These are phyloP conservation scores for Endoconidiophora laricicola DNA, from an alignment of 2,329 filamentous ascomycete genomes.

Conservation along the genomic window DNA sequence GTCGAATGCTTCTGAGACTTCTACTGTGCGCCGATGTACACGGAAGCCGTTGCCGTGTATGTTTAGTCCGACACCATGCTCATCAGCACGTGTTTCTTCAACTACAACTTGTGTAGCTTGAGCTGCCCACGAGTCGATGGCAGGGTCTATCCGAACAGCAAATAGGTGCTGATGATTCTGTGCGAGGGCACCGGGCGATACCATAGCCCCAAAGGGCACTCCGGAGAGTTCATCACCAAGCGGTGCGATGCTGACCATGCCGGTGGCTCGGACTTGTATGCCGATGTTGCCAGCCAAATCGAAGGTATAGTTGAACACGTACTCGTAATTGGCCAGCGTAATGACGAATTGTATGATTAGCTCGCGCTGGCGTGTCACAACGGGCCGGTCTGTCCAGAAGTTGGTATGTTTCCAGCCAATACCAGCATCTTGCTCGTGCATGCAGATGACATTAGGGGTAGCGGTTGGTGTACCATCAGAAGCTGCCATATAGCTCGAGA, in stretches of 20 bases:
- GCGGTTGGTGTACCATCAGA: slow-evolving; percentile 34
- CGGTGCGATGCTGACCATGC: slow-evolving; percentile 44
- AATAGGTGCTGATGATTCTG: slow-evolving; percentile 60
- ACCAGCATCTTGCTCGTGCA: slow-evolving; percentile 56
- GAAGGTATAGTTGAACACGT: slow-evolving; percentile 36
- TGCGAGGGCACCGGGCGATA: slow-evolving; percentile 46
- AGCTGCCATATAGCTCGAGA: slow-evolving; percentile 39
- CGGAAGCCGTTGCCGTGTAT: slow-evolving; percentile 45
- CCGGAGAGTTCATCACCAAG: slow-evolving; percentile 37
- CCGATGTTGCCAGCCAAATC: slow-evolving; percentile 44
- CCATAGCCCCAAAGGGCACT: slow-evolving; percentile 41
- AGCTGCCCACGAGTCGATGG: slow-evolving; percentile 32
- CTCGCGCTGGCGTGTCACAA: slow-evolving; percentile 42
- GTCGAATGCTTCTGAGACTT: slow-evolving; percentile 30
- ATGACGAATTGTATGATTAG: slow-evolving; percentile 53
- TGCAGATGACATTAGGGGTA: slow-evolving; percentile 44
- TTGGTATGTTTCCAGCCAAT: slow-evolving; percentile 59
- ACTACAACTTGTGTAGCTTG: slow-evolving; percentile 33
- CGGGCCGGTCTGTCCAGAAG: slow-evolving; percentile 44
- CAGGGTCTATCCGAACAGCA: slow-evolving; percentile 45
- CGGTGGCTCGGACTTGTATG: slow-evolving; percentile 48
- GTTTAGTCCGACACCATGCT: slow-evolving; percentile 34
- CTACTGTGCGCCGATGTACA: slow-evolving; percentile 30
- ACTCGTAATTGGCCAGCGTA: slow-evolving; percentile 57
- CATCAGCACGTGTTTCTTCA: slow-evolving; percentile 23